Conservation (phyloP, 2,329 filamentous ascomycete species). For the Scleromitrula shiraiana region DNA sequence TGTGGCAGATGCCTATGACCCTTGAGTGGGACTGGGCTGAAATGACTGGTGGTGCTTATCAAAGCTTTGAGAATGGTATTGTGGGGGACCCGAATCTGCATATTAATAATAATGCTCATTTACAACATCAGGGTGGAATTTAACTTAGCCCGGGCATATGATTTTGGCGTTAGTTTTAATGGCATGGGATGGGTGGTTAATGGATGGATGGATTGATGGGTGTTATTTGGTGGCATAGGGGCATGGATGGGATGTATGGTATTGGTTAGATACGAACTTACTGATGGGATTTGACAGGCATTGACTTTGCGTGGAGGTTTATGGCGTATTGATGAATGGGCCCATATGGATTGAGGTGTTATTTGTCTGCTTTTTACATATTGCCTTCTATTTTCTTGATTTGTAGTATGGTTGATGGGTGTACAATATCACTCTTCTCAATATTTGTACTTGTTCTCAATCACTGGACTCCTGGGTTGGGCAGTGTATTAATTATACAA, state of each 20-base stretch:
- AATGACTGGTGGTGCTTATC: constrained; percentile 58
- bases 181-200: neutral
- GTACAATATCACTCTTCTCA: constrained; percentile 2
- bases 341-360: neutral
- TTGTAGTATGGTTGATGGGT: neutral
- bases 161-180: neutral
- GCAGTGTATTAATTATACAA: constrained; percentile 4
- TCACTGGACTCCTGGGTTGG: too few species aligned
- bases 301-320: constrained; percentile 1
- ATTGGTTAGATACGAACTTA: neutral
- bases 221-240: neutral
- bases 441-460: neutral
- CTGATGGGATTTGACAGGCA: neutral
- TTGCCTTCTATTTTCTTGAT: too few species aligned
- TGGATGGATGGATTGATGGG: too few species aligned
- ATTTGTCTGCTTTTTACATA: neutral
- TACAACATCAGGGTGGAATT: constrained; percentile 19
- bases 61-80: constrained; percentile 53
- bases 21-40: constrained; percentile 71
- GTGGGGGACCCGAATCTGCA: constrained; percentile 22
- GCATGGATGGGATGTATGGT: neutral
- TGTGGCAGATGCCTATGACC: constrained; percentile 95
- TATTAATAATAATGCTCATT: constrained; percentile 20
- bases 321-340: neutral
- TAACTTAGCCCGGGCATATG: neutral